These are phyloP conservation scores for Funneliformis mosseae DNA, from an alignment of 192 early-diverging fungal genomes.

Conservation along the genomic window DNA sequence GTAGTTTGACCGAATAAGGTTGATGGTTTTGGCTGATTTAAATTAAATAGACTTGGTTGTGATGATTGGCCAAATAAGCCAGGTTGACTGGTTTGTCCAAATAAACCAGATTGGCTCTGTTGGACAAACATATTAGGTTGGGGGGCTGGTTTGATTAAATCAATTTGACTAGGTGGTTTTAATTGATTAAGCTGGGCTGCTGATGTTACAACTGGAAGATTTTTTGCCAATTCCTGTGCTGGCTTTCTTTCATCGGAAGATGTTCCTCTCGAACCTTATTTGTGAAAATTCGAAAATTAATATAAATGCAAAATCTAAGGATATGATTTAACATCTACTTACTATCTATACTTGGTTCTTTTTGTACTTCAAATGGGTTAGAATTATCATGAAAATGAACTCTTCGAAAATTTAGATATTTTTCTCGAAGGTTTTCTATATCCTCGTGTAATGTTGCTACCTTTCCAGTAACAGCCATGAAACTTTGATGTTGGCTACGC, in stretches of 20 bases:
- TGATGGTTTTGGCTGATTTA: no score
- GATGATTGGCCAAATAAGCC: no score
- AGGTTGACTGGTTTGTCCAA: no score
- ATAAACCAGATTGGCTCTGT: no score
- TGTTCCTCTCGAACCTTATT: neutral
- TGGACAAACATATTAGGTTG: neutral
- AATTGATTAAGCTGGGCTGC: neutral
- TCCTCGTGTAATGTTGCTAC: slow-evolving; percentile 23
- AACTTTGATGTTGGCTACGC: slow-evolving; percentile 30
- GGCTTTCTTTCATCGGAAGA: neutral
- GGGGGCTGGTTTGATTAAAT: neutral
- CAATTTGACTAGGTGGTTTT: neutral
- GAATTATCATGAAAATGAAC: neutral
- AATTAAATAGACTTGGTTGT: no score
- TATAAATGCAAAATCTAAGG: neutral
- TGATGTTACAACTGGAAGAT: neutral
- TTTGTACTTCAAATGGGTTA: slow-evolving; percentile 24
- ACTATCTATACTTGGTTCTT: neutral
- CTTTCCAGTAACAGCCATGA: slow-evolving; percentile 32
- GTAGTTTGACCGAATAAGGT: no score
- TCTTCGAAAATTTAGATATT: slow-evolving; percentile 23
- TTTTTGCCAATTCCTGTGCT: neutral
- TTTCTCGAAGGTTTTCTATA: slow-evolving; percentile 25
- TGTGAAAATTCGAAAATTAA: neutral
- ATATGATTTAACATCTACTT: neutral